phyloP scores from a whole-genome alignment of 306 rosid species.

The Cicer judaicum region DNA sequence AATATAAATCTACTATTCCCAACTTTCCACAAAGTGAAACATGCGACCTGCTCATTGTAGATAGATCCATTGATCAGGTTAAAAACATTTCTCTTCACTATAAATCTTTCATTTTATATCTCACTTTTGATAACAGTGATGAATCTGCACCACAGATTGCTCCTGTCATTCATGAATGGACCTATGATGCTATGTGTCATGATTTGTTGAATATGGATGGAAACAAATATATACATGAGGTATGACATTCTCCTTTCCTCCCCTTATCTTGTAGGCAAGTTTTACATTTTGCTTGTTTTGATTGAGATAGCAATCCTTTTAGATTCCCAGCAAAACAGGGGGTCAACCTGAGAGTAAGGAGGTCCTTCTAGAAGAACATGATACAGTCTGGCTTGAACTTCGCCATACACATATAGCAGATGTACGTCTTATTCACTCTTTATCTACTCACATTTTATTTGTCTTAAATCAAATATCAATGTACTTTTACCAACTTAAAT shows the following conservation, averaged over 20 bases:
- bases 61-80: constrained; percentile 94
- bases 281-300: constrained; percentile 14
- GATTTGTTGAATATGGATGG: constrained; percentile 88
- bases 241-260: constrained; percentile 44
- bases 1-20: constrained; percentile 78
- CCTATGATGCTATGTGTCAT: constrained; percentile 96
- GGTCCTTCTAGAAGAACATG: constrained; percentile 77
- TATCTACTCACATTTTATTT: constrained; percentile 25
- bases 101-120: constrained; percentile 36
- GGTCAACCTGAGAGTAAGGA: constrained; percentile 78
- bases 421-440: constrained; percentile 55
- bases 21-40: constrained; percentile 84
- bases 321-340: constrained; percentile 88
- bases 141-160: constrained; percentile 69
- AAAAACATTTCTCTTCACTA: constrained; percentile 34
- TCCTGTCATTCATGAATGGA: constrained; percentile 97
- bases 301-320: constrained; percentile 37
- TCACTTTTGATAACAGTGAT: constrained; percentile 38
- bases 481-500: constrained; percentile 44
- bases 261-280: not conserved
- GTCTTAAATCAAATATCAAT: constrained; percentile 36
- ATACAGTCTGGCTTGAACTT: constrained; percentile 92
- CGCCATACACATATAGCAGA: constrained; percentile 94
- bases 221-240: constrained; percentile 83
- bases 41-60: constrained; percentile 89